Base-by-base conservation (phyloP, 371 early-diverging fungal genomes). In the Mucor sp. region DNA sequence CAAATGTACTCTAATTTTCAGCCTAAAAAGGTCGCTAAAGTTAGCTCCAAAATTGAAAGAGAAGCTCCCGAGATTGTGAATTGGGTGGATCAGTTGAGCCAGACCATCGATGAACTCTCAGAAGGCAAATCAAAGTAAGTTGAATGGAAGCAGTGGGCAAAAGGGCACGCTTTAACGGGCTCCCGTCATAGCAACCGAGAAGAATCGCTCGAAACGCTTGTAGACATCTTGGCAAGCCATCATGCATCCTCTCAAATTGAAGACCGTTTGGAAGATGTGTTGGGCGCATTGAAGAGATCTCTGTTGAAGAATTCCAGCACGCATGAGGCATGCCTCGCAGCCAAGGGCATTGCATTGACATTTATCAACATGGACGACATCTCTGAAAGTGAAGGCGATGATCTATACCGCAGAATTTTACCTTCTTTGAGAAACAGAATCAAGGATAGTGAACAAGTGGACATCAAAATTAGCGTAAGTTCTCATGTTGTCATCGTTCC, bases 331-430 rank as follows among this genome's bases (percentile, higher is more conserved):
- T 71, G 80, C 58, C 75, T 89, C 37, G 90, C 92, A 33, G 82
- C 86, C 9, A 78, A 79, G 57, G 91, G 80, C 3, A 83, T 90
- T 23, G 79, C 85, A 9, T 78, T 91, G 9, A 79, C 83, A 17
- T 93, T 93, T 73, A 74, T 93, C 35, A 90, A 84, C 47, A 81
- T 90, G 65, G 91, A 91, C 32, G 83, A 86, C 27, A 68, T 73
- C 4, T 76, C 76, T 8, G 69, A 75, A 39, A 72, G 63, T 11
- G 88, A 84, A 44, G 84, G 85, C 30, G 90, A 89, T 59, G 79
- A 82, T 50, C 79, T 85, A 58, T 90, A 88, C 61, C 81, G 84
- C 60, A 75, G 80, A 59, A 74, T 87, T 17, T 73, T 84, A 43
- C 79, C 81, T 12, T 63, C 80, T 19, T 71, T 89, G 32, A 82